phyloP scores from a whole-genome alignment of 2,329 filamentous ascomycete genomes.

The Pestalotiopsis sp. region DNA sequence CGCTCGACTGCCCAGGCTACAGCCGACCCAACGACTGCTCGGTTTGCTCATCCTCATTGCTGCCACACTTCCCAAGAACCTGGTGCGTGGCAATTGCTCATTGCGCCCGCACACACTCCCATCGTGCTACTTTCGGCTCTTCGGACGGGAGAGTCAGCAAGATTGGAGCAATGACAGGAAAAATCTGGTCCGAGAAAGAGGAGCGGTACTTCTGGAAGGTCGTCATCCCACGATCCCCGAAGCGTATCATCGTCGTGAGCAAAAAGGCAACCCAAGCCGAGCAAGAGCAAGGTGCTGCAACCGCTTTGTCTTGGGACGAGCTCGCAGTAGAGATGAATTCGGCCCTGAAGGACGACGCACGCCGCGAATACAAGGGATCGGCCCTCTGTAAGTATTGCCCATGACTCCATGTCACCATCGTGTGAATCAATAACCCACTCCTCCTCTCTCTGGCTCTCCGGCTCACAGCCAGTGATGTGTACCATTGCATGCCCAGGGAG shows the following conservation, averaged over 20 bases:
- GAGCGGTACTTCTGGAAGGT: slow-evolving; percentile 52
- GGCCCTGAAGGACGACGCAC: slow-evolving; percentile 34
- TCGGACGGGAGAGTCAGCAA: background rate
- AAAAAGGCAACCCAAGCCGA: slow-evolving; percentile 20
- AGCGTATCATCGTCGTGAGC: slow-evolving; percentile 27
- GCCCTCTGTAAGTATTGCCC: slow-evolving; percentile 37
- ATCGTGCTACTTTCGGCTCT: too few species aligned
- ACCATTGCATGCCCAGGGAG: too few species aligned
- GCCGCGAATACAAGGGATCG: slow-evolving; percentile 40
- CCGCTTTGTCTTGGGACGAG: slow-evolving; percentile 35
- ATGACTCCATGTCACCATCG: background rate
- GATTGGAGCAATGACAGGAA: slow-evolving; percentile 47
- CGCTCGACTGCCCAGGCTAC: too few species aligned
- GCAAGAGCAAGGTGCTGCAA: background rate
- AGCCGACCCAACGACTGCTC: too few species aligned
- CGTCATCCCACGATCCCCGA: slow-evolving; percentile 39
- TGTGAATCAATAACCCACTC: too few species aligned
- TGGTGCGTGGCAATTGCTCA: too few species aligned
- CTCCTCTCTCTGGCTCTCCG: too few species aligned
- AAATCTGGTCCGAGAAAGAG: slow-evolving; percentile 50
- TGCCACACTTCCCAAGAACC: too few species aligned
- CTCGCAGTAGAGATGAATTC: slow-evolving; percentile 41
- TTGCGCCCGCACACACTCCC: too few species aligned
- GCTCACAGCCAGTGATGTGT: too few species aligned
- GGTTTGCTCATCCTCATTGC: too few species aligned